These are phyloP conservation scores for Chrysoporthe cubensis DNA, from an alignment of 2,329 filamentous ascomycete species.

Conservation along the genomic window DNA sequence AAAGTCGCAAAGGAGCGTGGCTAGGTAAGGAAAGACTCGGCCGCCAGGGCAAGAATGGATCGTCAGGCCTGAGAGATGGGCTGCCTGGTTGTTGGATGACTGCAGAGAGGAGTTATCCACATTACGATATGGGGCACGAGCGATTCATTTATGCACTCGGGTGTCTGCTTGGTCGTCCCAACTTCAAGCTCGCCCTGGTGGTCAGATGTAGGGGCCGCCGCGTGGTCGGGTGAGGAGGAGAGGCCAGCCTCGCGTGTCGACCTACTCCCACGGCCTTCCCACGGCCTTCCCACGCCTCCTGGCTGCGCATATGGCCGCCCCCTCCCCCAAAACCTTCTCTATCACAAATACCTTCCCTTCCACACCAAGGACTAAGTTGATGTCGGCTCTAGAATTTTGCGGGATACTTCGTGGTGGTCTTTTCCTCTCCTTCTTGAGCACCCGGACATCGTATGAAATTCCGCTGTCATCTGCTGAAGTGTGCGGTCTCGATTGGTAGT, in stretches of 20 bases:
- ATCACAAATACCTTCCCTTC: background rate
- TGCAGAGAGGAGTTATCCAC: background rate
- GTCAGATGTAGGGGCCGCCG: background rate
- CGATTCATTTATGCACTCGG: background rate
- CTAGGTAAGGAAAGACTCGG: background rate
- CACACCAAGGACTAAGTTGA: background rate
- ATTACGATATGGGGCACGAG: background rate
- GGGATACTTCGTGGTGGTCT: too few species aligned
- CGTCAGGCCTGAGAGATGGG: background rate
- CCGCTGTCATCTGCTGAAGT: too few species aligned
- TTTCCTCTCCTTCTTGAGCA: too few species aligned
- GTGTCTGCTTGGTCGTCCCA: background rate
- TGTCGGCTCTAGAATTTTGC: background rate
- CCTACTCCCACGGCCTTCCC: background rate
- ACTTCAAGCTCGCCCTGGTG: background rate
- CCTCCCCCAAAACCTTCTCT: background rate
- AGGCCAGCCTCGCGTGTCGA: conserved; percentile 3
- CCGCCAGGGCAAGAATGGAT: background rate
- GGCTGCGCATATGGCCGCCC: background rate
- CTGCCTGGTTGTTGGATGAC: background rate
- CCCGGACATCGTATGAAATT: too few species aligned
- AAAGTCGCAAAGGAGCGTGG: background rate
- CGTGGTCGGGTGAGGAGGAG: background rate
- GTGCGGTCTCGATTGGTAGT: background rate
- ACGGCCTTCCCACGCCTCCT: background rate